Percentiles rank a stretch among this genome's conserved stretches.
Conservation (phyloP, 192 early-diverging fungal genomes). For the Paraglomus brasilianum region DNA sequence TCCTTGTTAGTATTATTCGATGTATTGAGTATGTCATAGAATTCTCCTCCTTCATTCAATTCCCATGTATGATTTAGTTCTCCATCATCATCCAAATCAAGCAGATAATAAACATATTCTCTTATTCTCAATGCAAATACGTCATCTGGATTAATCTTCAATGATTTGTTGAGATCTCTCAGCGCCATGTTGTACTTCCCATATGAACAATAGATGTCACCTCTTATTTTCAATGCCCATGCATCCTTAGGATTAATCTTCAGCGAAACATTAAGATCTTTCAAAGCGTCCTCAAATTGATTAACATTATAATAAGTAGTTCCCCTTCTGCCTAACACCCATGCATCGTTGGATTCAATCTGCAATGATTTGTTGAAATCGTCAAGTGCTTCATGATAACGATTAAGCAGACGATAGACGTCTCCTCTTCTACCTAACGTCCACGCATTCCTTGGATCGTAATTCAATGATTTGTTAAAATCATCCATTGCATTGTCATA, state of each 20-base stretch:
- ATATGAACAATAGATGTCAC: not conserved
- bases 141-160: not conserved
- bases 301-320: not conserved
- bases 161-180: not conserved
- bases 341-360: conserved; percentile 2
- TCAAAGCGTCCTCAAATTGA: not conserved
- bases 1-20: no score
- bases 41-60: conserved; percentile 6
- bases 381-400: conserved; percentile 7
- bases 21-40: not conserved
- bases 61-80: conserved; percentile 16
- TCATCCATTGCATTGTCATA: conserved; percentile 16
- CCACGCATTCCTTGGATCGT: not conserved
- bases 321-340: not conserved
- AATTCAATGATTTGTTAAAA: conserved; percentile 14
- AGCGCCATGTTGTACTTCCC: not conserved
- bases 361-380: conserved; percentile 17
- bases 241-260: not conserved
- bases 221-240: not conserved
- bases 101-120: not conserved
- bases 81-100: not conserved
- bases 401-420: not conserved
- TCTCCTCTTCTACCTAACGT: conserved; percentile 7
- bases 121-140: not conserved
- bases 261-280: not conserved